These are phyloP conservation scores for Sistotremastrum suecicum DNA, from an alignment of 768 basidiomycete genomes.

Conservation along the genomic window DNA sequence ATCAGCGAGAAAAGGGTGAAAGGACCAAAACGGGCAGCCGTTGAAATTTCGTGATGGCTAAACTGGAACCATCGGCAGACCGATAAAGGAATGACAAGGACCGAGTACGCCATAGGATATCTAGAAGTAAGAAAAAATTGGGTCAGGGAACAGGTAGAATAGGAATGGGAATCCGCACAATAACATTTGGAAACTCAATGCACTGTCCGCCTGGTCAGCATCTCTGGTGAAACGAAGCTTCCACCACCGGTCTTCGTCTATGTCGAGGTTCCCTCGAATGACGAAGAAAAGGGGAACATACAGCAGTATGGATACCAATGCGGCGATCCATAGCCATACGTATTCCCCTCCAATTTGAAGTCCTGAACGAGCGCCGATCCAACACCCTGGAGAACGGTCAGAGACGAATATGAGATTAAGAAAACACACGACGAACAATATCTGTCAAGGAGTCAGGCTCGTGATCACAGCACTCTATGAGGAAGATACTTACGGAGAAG, in stretches of 20 bases:
- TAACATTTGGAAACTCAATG: no score
- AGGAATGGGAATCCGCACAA: no score
- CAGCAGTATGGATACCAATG: slow-evolving; percentile 18
- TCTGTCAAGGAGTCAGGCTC: background rate
- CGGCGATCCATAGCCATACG: slow-evolving; percentile 30
- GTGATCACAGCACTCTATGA: background rate
- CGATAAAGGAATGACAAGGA: slow-evolving; percentile 25
- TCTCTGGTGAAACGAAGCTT: slow-evolving; percentile 11
- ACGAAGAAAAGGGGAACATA: slow-evolving; percentile 26
- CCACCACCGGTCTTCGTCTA: slow-evolving; percentile 22
- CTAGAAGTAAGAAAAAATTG: slow-evolving; percentile 21
- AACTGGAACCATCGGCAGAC: slow-evolving; percentile 27
- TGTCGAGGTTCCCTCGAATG: slow-evolving; percentile 20
- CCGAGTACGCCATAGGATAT: slow-evolving; percentile 25
- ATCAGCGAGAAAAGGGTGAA: slow-evolving; percentile 23
- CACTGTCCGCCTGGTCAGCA: slow-evolving; percentile 2
- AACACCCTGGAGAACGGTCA: slow-evolving; percentile 21
- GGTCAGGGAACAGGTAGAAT: slow-evolving; percentile 7
- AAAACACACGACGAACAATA: slow-evolving; percentile 9
- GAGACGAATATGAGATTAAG: background rate
- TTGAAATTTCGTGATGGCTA: slow-evolving; percentile 7
- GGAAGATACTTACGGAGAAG: slow-evolving; percentile 19
- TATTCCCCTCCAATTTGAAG: slow-evolving; percentile 29
- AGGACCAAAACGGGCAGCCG: slow-evolving; percentile 20
- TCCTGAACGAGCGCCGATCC: slow-evolving; percentile 19